Conservation (phyloP, 164 flowering plant genomes). For the Vitis amurensis region DNA sequence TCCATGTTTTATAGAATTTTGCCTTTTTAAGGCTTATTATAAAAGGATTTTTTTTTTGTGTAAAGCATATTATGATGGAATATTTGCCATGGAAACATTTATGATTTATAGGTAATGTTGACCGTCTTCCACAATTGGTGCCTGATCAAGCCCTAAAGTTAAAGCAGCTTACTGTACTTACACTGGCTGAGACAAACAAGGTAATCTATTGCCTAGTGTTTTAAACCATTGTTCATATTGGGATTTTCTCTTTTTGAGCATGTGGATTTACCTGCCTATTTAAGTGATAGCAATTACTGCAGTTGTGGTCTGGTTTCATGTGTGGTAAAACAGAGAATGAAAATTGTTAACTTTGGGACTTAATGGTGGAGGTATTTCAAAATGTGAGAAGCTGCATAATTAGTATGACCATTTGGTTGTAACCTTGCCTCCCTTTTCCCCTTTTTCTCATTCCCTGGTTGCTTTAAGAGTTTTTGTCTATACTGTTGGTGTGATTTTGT, state of each 20-base stretch:
- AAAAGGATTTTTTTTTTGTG: background rate
- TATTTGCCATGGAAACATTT: conserved; percentile 1
- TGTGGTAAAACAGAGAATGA: no score
- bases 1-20: no score
- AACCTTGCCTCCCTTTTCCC: no score
- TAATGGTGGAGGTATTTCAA: no score
- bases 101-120: conserved; percentile 45
- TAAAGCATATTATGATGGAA: background rate
- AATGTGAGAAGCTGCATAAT: no score
- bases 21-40: no score
- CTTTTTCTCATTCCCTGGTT: no score
- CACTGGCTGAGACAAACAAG: conserved; percentile 68
- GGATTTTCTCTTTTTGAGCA: background rate
- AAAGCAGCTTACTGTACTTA: conserved; percentile 91
- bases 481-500: no score
- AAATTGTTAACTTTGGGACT: no score
- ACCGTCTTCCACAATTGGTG: conserved; percentile 55
- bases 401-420: no score
- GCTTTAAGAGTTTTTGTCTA: no score
- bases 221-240: background rate
- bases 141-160: conserved; percentile 91
- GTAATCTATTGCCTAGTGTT: conserved; percentile 11
- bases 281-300: background rate
- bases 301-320: background rate
- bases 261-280: background rate